Conservation (phyloP, 2,329 filamentous ascomycete genomes). For the Pseudogymnoascus sp. region DNA sequence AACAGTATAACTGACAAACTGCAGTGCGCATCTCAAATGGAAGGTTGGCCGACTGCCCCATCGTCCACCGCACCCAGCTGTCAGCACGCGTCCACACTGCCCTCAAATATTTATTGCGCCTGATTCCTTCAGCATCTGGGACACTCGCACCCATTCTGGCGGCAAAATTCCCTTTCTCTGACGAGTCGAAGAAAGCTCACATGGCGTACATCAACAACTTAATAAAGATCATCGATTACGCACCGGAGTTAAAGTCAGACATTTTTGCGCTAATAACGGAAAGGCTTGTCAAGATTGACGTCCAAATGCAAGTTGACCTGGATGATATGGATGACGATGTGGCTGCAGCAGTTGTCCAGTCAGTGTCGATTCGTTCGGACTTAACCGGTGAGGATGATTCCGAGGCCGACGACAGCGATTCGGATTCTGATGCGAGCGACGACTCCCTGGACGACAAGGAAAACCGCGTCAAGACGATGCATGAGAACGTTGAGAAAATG, state of each 20-base stretch:
- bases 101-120: slow-evolving; percentile 66
- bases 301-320: slow-evolving; percentile 87
- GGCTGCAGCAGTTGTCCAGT: slow-evolving; percentile 63
- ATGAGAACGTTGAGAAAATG: slow-evolving; percentile 81
- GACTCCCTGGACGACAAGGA: slow-evolving; percentile 59
- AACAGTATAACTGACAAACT: slow-evolving; percentile 34
- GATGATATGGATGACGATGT: slow-evolving; percentile 89
- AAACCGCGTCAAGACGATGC: slow-evolving; percentile 62
- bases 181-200: slow-evolving; percentile 71
- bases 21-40: slow-evolving; percentile 32
- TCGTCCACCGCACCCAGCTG: slow-evolving; percentile 56
- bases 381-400: slow-evolving; percentile 40
- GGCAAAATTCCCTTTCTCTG: slow-evolving; percentile 66
- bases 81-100: slow-evolving; percentile 69
- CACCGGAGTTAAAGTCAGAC: slow-evolving; percentile 69
- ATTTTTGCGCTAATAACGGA: slow-evolving; percentile 79
- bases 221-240: slow-evolving; percentile 68
- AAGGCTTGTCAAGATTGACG: slow-evolving; percentile 86
- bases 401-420: slow-evolving; percentile 54
- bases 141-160: slow-evolving; percentile 61
- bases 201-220: slow-evolving; percentile 85
- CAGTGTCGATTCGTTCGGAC: slow-evolving; percentile 32
- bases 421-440: slow-evolving; percentile 64
- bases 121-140: slow-evolving; percentile 72
- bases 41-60: slow-evolving; percentile 38